Base-by-base conservation (phyloP, 352 stramenopile genomes). In the Globisporangium cystogenes region DNA sequence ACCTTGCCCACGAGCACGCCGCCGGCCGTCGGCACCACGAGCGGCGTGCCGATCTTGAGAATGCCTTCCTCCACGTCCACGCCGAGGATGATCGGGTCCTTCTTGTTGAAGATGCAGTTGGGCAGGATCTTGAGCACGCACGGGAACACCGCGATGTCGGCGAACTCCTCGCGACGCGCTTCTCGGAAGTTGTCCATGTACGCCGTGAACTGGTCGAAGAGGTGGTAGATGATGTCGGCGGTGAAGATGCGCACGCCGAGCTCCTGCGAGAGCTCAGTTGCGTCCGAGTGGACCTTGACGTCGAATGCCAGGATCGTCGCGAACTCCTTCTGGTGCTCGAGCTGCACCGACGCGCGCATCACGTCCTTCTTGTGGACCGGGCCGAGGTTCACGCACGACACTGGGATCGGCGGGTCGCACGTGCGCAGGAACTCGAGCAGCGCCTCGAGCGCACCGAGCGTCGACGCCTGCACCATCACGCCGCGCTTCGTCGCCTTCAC, bases 171-270 rank as follows among this genome's bases (percentile, higher is more conserved):
- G 29, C 91, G 79, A 52, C 93, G 77, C 43, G 86, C 74, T 67
- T 96, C 82, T 49, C 87, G 93, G 48, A 98, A 95, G 59, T 98
- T 87, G 59, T 98, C 92, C 67, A 99, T 98, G 74, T 99, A 98
- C 11, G 86, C 76, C 42, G 94, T 98, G 72, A 99, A 99, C 66
- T 99, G 96, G 73, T 99, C 96, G 64, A 99, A 99, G 48, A 99
- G 76, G 79, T 99, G 97, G 77, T 99, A 99, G 74, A 99, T 99
- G 65, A 99, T 99, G 64, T 99, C 97, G 29, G 97, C 97, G 18
- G 96, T 99, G 78, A 99, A 99, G 67, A 99, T 99, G 40, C 90
- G 80, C 45, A 99, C 96, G 57, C 93, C 91, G 41, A 98, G 84
- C 49, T 98, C 92, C 44, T 93, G 62, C 7, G 94, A 77, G 53